Evolutionary conservation across 805 yeast species (phyloP).

Genomic region (Zygosaccharomyces pseudorouxii): DNA sequence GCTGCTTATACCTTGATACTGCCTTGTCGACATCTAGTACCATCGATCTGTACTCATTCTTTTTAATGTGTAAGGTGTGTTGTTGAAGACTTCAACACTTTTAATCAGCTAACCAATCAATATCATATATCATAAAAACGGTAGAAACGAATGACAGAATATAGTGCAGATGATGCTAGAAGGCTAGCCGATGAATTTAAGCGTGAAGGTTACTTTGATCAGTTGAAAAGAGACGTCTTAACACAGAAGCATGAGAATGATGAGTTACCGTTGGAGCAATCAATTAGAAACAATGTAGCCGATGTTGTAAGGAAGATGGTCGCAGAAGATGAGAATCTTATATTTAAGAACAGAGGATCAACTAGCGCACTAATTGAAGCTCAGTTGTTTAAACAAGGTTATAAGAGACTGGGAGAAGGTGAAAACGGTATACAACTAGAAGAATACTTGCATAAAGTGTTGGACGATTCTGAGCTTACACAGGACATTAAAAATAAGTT

Average conservation of each 20-base stretch:
- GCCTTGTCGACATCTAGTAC: background rate
- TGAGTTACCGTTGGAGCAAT: slow-evolving; percentile 13
- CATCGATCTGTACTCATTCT: background rate
- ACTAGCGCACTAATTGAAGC: slow-evolving; percentile 35
- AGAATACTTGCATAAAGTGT: slow-evolving; percentile 14
- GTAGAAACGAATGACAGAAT: background rate
- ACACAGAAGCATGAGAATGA: slow-evolving; percentile 8
- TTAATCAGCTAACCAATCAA: background rate
- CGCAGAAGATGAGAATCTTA: slow-evolving; percentile 26
- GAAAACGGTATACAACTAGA: slow-evolving; percentile 22
- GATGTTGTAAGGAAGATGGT: slow-evolving; percentile 29
- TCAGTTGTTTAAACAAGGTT: slow-evolving; percentile 28
- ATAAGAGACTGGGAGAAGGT: slow-evolving; percentile 18
- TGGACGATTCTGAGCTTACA: slow-evolving; percentile 21
- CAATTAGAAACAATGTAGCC: slow-evolving; percentile 22
- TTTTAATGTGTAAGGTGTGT: background rate
- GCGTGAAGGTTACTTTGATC: slow-evolving; percentile 33
- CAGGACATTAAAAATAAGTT: slow-evolving; percentile 19
- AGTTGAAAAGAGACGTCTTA: slow-evolving; percentile 27
- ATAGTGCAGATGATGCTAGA: slow-evolving; percentile 23
- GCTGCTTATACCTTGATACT: background rate
- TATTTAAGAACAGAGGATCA: slow-evolving; percentile 34
- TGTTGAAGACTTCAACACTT: background rate
- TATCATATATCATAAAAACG: background rate
- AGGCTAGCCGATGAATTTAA: slow-evolving; percentile 31